Conservation (phyloP, 441 rosid genomes). For the Erodium texanum region DNA sequence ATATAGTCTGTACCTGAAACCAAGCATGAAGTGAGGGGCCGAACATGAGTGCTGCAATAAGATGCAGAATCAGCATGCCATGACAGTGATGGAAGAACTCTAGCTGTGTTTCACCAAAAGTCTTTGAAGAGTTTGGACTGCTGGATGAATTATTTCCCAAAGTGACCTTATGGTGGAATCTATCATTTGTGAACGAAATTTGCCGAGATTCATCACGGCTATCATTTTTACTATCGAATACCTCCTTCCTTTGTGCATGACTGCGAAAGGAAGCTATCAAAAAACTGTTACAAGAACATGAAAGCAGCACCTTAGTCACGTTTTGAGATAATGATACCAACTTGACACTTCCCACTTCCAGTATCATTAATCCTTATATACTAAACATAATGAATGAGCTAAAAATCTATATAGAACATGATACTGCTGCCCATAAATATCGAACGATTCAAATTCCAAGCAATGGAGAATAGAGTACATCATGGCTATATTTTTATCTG, state of each 20-base stretch:
- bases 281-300: constrained; percentile 46
- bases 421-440: neutral
- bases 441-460: neutral
- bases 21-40: constrained; percentile 83
- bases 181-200: constrained; percentile 25
- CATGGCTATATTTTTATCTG: too few relatives aligned
- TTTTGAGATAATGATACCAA: neutral
- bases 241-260: constrained; percentile 42
- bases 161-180: constrained; percentile 25
- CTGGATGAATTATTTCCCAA: constrained; percentile 34
- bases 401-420: neutral
- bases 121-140: constrained; percentile 37
- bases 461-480: neutral
- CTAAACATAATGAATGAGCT: neutral
- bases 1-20: constrained; percentile 60
- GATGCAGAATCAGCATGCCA: constrained; percentile 71
- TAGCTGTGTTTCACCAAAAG: constrained; percentile 67
- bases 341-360: neutral
- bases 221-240: constrained; percentile 30
- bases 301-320: constrained; percentile 19
- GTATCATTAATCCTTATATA: neutral
- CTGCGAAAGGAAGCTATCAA: constrained; percentile 61
- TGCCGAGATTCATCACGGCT: constrained; percentile 24
- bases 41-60: constrained; percentile 74
- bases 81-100: constrained; percentile 78